Percentiles rank a stretch among this genome's conserved stretches.
Evolutionary conservation across 2,329 filamentous ascomycete species (phyloP).

Genomic region (Fusarium secorum): DNA sequence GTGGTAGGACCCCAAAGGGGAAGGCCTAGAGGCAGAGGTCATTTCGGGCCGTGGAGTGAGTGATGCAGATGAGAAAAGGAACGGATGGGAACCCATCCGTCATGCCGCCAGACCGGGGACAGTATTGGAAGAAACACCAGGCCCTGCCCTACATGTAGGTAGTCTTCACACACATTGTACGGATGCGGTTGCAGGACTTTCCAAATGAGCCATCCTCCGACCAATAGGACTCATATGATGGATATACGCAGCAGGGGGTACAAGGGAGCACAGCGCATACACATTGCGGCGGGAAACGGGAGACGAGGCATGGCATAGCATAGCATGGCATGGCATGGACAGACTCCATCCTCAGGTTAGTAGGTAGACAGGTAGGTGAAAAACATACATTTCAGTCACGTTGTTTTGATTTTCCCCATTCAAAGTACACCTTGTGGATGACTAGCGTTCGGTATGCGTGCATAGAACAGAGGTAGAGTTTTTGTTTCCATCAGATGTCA

Average conservation of each 20-base stretch:
- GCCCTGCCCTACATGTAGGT: constrained; percentile 23
- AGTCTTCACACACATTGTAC: constrained; percentile 16
- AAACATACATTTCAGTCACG: background rate
- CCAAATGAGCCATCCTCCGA: constrained; percentile 1
- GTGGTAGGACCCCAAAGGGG: constrained; percentile 38
- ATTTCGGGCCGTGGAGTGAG: constrained; percentile 32
- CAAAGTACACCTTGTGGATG: constrained; percentile 1
- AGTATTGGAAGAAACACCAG: constrained; percentile 7
- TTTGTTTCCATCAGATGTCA: constrained; percentile 14
- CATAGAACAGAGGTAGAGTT: constrained; percentile 9
- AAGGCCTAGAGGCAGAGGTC: constrained; percentile 33
- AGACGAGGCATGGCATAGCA: constrained; percentile 29
- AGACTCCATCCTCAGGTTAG: background rate
- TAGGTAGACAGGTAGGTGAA: background rate
- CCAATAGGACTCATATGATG: constrained; percentile 17
- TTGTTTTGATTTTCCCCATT: background rate
- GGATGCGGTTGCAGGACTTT: constrained; percentile 16
- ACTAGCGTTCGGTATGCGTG: constrained; percentile 5
- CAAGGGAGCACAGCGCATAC: constrained; percentile 15
- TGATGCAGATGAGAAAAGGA: constrained; percentile 35
- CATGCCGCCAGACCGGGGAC: constrained; percentile 24
- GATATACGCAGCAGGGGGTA: constrained; percentile 14
- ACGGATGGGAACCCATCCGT: constrained; percentile 33
- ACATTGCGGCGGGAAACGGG: constrained; percentile 28
- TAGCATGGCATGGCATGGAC: constrained; percentile 2